A percentile compares a stretch with the other conserved stretches of the same genome.
These are phyloP conservation scores for Mycosarcoma mackinlayi DNA, from an alignment of 1,284 basidiomycete species.

Conservation along the genomic window DNA sequence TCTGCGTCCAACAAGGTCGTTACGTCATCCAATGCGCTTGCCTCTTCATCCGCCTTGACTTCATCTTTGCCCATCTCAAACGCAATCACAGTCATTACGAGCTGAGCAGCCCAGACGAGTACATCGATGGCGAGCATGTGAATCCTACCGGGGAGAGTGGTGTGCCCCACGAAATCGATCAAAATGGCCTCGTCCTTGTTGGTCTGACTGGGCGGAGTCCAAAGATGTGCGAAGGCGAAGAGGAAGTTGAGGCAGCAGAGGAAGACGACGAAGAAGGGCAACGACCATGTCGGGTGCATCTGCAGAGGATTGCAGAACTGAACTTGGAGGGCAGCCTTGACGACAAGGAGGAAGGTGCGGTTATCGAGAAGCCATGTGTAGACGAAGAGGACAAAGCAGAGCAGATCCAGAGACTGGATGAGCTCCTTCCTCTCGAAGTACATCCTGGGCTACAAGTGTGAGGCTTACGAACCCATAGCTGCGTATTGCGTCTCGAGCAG, in stretches of 20 bases:
- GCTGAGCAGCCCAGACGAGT: constrained; percentile 33
- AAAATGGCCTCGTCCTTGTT: constrained; percentile 34
- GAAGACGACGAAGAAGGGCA: constrained; percentile 43
- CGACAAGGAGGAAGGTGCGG: constrained; percentile 36
- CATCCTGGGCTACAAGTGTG: too few relatives aligned
- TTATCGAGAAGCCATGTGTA: constrained; percentile 57
- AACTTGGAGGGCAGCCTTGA: constrained; percentile 46
- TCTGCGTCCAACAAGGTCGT: constrained; percentile 12
- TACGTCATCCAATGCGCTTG: constrained; percentile 34
- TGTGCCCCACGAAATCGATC: constrained; percentile 59
- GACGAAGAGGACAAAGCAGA: constrained; percentile 52
- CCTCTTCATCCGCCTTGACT: constrained; percentile 24
- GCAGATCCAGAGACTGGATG: constrained; percentile 53
- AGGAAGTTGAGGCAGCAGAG: constrained; percentile 38
- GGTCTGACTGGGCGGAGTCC: constrained; percentile 11
- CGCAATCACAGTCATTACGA: constrained; percentile 36
- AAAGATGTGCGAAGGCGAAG: constrained; percentile 31
- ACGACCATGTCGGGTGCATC: constrained; percentile 39
- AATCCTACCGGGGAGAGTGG: constrained; percentile 23
- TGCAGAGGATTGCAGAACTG: constrained; percentile 49
- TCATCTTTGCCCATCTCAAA: constrained; percentile 47
- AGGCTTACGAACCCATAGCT: constrained; percentile 15
- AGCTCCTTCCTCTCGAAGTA: constrained; percentile 52
- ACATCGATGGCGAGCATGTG: constrained; percentile 47
- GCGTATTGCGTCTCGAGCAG: background rate